Evolutionary conservation across 2,329 filamentous ascomycete genomes (phyloP).

Genomic region (Neonectria hederae): DNA sequence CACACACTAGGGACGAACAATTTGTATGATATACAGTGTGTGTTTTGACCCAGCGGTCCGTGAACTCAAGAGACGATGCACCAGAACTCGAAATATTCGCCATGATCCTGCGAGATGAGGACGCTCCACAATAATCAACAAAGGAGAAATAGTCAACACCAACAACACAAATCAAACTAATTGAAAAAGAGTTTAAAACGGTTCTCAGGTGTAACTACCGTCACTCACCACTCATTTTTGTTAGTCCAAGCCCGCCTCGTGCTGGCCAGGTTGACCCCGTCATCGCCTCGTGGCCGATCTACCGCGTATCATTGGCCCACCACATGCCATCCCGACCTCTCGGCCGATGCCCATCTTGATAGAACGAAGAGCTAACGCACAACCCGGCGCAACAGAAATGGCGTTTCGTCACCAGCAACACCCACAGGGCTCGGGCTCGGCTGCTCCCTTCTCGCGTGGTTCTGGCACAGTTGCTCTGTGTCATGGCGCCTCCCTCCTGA

Average conservation of each 20-base stretch:
- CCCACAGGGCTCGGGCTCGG: slow-evolving; percentile 3
- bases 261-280: not conserved
- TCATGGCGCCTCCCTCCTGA: slow-evolving; percentile 19
- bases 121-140: not conserved
- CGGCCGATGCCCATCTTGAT: slow-evolving; percentile 1
- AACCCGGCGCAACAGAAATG: slow-evolving; percentile 11
- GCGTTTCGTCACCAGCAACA: not conserved
- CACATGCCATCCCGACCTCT: not conserved
- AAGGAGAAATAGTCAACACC: not conserved
- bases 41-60: not conserved
- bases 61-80: not conserved
- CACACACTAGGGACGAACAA: not conserved
- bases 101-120: not conserved
- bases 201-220: not conserved
- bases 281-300: slow-evolving; percentile 34
- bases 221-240: not conserved
- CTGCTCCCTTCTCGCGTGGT: slow-evolving; percentile 11
- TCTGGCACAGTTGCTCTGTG: slow-evolving; percentile 11
- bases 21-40: not conserved
- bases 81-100: not conserved
- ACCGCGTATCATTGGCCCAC: slow-evolving; percentile 30
- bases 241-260: not conserved
- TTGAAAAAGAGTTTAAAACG: not conserved
- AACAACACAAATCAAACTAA: not conserved
- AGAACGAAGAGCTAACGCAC: not conserved